These are phyloP conservation scores for Colletotrichum somersetense DNA, from an alignment of 2,329 filamentous ascomycete species.

Conservation along the genomic window DNA sequence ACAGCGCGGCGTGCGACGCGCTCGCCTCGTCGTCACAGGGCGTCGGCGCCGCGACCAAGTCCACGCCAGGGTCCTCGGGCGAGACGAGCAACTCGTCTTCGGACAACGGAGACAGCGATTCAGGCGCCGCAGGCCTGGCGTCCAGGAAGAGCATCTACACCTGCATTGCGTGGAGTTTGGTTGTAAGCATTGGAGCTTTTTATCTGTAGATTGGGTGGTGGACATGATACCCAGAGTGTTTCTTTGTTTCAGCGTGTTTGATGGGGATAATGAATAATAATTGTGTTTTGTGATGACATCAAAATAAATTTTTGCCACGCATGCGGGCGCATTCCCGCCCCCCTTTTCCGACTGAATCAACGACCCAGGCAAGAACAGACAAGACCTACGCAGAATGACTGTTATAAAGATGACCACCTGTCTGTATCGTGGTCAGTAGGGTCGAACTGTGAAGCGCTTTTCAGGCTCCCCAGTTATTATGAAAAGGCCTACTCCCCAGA, in stretches of 20 bases:
- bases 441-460: too few species aligned
- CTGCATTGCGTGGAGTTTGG: constrained; percentile 41
- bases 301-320: background rate
- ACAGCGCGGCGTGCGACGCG: constrained; percentile 28
- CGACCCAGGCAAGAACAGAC: background rate
- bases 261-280: constrained; percentile 14
- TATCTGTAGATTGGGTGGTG: constrained; percentile 19
- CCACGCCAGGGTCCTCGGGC: constrained; percentile 30
- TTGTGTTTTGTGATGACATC: constrained; percentile 9
- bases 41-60: constrained; percentile 26
- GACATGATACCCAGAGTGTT: constrained; percentile 33
- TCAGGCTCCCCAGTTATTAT: too few species aligned
- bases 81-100: constrained; percentile 30
- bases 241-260: constrained; percentile 4
- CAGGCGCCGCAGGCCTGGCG: constrained; percentile 13
- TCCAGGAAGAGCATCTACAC: constrained; percentile 6
- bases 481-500: too few species aligned
- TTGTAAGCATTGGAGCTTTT: constrained; percentile 25
- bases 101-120: constrained; percentile 9
- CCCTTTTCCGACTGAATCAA: too few species aligned
- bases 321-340: background rate
- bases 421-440: too few species aligned
- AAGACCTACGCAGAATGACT: background rate
- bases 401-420: too few species aligned
- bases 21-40: constrained; percentile 22